Evolutionary conservation across 305 asterid genomes (phyloP).

Genomic region (Fraxinus ornus): DNA sequence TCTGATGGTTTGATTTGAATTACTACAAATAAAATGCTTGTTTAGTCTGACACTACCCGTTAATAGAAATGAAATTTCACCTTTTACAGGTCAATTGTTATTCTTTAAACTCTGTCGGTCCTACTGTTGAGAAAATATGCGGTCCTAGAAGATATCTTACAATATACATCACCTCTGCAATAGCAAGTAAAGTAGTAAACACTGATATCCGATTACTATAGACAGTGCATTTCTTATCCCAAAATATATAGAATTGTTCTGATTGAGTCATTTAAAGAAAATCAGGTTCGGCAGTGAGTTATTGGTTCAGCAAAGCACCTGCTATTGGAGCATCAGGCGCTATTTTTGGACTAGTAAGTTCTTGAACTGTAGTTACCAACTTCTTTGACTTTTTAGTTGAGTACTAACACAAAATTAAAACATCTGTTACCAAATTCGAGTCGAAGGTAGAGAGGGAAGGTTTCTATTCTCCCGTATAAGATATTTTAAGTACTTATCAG

Average conservation of each 20-base stretch:
- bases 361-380: conserved; percentile 7
- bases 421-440: not conserved
- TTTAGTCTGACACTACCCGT: conserved; percentile 11
- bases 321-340: conserved; percentile 98
- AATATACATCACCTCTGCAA: conserved; percentile 72
- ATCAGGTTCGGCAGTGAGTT: conserved; percentile 84
- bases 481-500: not conserved
- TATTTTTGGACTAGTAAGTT: conserved; percentile 80
- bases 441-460: not conserved
- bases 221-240: conserved; percentile 19
- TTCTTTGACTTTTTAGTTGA: conserved; percentile 3
- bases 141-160: conserved; percentile 75
- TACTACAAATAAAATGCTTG: conserved; percentile 10
- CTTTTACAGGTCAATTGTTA: conserved; percentile 75
- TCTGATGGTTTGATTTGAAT: conserved; percentile 63
- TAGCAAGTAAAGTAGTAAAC: conserved; percentile 53
- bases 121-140: conserved; percentile 64
- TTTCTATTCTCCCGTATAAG: not conserved
- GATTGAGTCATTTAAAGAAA: conserved; percentile 26
- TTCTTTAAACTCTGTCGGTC: conserved; percentile 77
- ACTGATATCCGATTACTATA: conserved; percentile 16
- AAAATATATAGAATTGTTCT: conserved; percentile 23
- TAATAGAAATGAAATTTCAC: conserved; percentile 14
- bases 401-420: not conserved
- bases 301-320: conserved; percentile 69